Evolutionary conservation across 148 eudicot genomes (phyloP).

Genomic region (Rhododendron mucronatum): DNA sequence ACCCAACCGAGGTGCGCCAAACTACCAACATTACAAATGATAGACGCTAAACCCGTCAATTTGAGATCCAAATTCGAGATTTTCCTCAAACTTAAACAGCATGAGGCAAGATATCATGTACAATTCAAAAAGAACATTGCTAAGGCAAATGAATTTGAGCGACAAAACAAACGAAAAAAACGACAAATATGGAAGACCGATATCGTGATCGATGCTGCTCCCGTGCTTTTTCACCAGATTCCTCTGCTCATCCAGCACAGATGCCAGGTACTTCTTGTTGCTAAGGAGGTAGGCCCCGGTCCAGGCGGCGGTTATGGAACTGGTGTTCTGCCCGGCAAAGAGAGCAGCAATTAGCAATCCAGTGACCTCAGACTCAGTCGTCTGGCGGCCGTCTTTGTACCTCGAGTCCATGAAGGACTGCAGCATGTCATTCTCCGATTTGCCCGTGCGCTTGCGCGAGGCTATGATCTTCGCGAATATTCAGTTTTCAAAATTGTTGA

Average conservation of each 20-base stretch:
- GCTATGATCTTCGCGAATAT: conserved; percentile 67
- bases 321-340: conserved; percentile 92
- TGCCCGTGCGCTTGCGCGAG: conserved; percentile 61
- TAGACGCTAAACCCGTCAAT: too few relatives aligned
- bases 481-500: background rate
- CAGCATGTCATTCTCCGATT: conserved; percentile 67
- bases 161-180: too few relatives aligned
- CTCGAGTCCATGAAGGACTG: conserved; percentile 90
- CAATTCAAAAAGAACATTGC: too few relatives aligned
- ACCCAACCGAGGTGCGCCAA: too few relatives aligned
- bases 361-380: conserved; percentile 78
- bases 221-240: conserved; percentile 61
- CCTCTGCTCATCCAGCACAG: conserved; percentile 65
- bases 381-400: conserved; percentile 85
- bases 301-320: conserved; percentile 90
- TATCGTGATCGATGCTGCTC: conserved; percentile 58
- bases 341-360: conserved; percentile 90
- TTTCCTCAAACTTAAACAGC: too few relatives aligned
- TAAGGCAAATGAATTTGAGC: too few relatives aligned
- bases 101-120: too few relatives aligned
- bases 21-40: too few relatives aligned
- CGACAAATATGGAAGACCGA: too few relatives aligned
- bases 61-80: too few relatives aligned
- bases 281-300: conserved; percentile 82
- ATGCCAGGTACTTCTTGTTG: conserved; percentile 40